Percentiles rank a stretch among this genome's conserved stretches.
phyloP scores from a whole-genome alignment of 306 rosid genomes.

The Malus fusca region DNA sequence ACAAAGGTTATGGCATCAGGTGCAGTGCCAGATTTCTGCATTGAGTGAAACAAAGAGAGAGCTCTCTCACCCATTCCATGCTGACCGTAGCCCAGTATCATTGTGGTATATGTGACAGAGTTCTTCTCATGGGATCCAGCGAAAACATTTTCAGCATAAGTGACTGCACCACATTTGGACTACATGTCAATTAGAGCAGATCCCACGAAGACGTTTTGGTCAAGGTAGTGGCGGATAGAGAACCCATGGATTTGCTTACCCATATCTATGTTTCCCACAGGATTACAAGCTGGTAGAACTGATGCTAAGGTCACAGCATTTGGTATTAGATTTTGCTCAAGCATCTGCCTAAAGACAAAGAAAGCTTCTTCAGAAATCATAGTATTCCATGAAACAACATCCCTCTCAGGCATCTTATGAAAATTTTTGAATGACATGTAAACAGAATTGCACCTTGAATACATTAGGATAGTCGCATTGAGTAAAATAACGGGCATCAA shows the following conservation, averaged over 20 bases:
- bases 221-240: slow-evolving; percentile 49
- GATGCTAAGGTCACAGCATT: slow-evolving; percentile 79
- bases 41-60: slow-evolving; percentile 56
- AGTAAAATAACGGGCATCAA: slow-evolving; percentile 31
- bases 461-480: slow-evolving; percentile 68
- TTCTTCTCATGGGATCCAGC: slow-evolving; percentile 43
- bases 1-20: slow-evolving; percentile 75
- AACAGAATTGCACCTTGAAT: slow-evolving; percentile 58
- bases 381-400: slow-evolving; percentile 83
- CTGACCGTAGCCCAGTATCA: slow-evolving; percentile 78
- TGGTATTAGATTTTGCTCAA: slow-evolving; percentile 41
- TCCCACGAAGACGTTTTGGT: slow-evolving; percentile 67
- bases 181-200: slow-evolving; percentile 72
- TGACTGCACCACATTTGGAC: slow-evolving; percentile 67
- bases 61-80: slow-evolving; percentile 85
- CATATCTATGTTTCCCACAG: slow-evolving; percentile 55
- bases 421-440: slow-evolving; percentile 51
- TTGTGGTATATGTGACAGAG: slow-evolving; percentile 66
- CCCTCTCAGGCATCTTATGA: slow-evolving; percentile 54
- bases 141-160: slow-evolving; percentile 66
- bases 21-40: slow-evolving; percentile 43
- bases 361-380: slow-evolving; percentile 65
- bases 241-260: slow-evolving; percentile 76
- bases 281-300: slow-evolving; percentile 68
- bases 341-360: slow-evolving; percentile 44